phyloP scores from a whole-genome alignment of 805 yeast species.

The Zygoascus tannicola region DNA sequence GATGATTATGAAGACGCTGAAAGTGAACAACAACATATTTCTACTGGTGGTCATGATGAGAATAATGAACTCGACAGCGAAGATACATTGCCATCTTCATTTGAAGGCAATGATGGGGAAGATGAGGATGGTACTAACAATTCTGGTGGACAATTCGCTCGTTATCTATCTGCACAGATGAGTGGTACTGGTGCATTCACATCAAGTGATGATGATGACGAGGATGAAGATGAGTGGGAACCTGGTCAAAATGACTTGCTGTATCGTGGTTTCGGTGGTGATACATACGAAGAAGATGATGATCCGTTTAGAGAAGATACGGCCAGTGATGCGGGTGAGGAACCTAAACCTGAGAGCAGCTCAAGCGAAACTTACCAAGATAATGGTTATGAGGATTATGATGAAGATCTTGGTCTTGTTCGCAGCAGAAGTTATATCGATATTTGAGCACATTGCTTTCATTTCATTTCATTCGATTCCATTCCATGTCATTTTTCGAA shows the following conservation, averaged over 20 bases:
- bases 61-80: background rate
- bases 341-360: background rate
- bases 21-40: background rate
- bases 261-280: constrained; percentile 8
- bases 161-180: constrained; percentile 70
- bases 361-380: constrained; percentile 19
- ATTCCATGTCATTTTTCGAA: too few relatives aligned
- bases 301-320: background rate
- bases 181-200: constrained; percentile 44
- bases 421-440: constrained; percentile 33
- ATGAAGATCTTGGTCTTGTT: constrained; percentile 26
- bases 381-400: constrained; percentile 3
- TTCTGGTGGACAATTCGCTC: constrained; percentile 45
- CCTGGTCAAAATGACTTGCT: constrained; percentile 8
- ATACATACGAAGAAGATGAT: constrained; percentile 5
- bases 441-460: too few relatives aligned
- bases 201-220: constrained; percentile 49
- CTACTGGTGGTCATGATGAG: background rate
- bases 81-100: background rate
- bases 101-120: constrained; percentile 18
- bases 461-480: too few relatives aligned
- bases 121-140: constrained; percentile 18
- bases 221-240: constrained; percentile 37
- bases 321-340: background rate
- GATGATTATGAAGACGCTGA: constrained; percentile 24